Evolutionary conservation across 441 rosid species (phyloP).

Genomic region (Bocquillonia castaneifolia): DNA sequence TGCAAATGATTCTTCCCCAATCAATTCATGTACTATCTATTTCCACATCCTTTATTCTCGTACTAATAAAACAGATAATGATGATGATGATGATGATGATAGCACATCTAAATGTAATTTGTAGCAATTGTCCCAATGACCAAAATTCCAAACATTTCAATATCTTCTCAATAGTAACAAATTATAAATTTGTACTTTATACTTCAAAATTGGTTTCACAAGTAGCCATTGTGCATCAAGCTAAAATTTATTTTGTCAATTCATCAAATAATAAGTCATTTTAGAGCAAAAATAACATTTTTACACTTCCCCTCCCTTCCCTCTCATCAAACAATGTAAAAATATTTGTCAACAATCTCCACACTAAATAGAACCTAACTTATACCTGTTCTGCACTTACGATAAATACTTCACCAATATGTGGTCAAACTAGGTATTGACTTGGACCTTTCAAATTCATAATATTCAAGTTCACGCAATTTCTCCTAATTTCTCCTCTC

Average conservation of each 20-base stretch:
- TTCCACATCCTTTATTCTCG: background rate
- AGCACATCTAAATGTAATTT: background rate
- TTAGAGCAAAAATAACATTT: too few species aligned
- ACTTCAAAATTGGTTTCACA: background rate
- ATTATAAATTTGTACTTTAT: background rate
- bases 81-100: too few species aligned
- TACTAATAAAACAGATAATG: background rate
- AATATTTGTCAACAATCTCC: background rate
- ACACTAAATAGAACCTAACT: background rate
- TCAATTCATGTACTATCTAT: background rate
- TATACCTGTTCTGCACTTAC: conserved; percentile 67
- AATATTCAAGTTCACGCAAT: conserved; percentile 49
- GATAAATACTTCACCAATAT: conserved; percentile 60
- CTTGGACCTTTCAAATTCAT: conserved; percentile 40
- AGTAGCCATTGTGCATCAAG: background rate
- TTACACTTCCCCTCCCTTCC: too few species aligned
- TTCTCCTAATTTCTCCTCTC: conserved; percentile 78
- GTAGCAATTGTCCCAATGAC: background rate
- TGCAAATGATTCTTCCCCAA: background rate
- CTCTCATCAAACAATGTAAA: background rate
- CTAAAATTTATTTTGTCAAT: too few species aligned
- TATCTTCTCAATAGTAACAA: background rate
- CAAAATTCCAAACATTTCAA: background rate
- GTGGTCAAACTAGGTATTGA: conserved; percentile 39
- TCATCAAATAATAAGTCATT: too few species aligned